Conservation (phyloP, 2,329 filamentous ascomycete genomes). For the Ophiostoma piceae region DNA sequence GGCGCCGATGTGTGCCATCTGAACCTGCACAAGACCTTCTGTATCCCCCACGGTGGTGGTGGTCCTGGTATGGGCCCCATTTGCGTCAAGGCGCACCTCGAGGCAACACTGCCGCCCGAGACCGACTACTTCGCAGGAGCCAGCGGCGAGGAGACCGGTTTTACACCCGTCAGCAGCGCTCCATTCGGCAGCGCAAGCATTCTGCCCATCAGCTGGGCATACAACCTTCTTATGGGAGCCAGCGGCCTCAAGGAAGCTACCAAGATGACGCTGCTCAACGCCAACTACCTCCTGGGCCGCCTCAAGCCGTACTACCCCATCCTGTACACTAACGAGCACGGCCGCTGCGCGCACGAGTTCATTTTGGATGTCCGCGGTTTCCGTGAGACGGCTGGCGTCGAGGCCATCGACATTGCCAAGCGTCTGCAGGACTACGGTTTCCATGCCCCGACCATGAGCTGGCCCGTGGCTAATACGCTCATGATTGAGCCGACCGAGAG, state of each 20-base stretch:
- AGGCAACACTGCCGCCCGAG: constrained; percentile 61
- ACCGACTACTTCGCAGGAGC: constrained; percentile 27
- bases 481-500: constrained; percentile 98
- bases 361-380: constrained; percentile 86
- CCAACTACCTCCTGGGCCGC: constrained; percentile 90
- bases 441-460: constrained; percentile 95
- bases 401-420: constrained; percentile 94
- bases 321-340: constrained; percentile 85
- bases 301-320: constrained; percentile 83
- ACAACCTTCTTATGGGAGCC: constrained; percentile 88
- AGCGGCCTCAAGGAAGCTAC: constrained; percentile 82
- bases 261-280: constrained; percentile 88
- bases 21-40: constrained; percentile 98
- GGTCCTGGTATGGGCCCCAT: constrained; percentile 92
- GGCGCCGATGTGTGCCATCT: constrained; percentile 95
- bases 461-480: constrained; percentile 88
- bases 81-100: constrained; percentile 77
- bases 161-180: constrained; percentile 67
- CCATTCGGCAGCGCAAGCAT: constrained; percentile 87
- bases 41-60: constrained; percentile 92
- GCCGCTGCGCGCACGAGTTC: constrained; percentile 93
- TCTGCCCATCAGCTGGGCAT: constrained; percentile 89
- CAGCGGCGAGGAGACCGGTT: constrained; percentile 25
- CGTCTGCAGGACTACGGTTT: constrained; percentile 96
- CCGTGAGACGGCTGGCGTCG: constrained; percentile 74